Evolutionary conservation across 208 protist genomes (phyloP).

Genomic region (Leishmania arabica): DNA sequence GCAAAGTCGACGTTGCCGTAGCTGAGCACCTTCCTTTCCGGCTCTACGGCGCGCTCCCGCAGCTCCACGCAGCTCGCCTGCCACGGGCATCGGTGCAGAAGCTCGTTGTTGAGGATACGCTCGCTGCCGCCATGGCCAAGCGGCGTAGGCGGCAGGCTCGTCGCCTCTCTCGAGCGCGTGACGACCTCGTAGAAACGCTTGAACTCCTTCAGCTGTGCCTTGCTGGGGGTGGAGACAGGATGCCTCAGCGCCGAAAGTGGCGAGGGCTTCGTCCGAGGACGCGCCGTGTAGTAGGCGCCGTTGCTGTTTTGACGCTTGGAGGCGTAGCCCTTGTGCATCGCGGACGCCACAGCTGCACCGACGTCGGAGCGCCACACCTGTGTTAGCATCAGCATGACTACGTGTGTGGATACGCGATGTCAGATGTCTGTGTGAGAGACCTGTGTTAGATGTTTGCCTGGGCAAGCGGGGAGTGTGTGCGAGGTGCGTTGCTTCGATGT

Average conservation of each 20-base stretch:
- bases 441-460: not conserved
- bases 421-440: not conserved
- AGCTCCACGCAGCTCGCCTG: constrained; percentile 41
- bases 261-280: constrained; percentile 1
- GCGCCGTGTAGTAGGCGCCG: constrained; percentile 22
- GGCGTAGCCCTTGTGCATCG: not conserved
- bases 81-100: constrained; percentile 36
- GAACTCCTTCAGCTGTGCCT: constrained; percentile 23
- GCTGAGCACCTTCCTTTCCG: constrained; percentile 21
- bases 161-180: constrained; percentile 14
- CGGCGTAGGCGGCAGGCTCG: constrained; percentile 21
- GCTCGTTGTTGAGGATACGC: constrained; percentile 38
- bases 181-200: constrained; percentile 36
- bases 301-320: not conserved
- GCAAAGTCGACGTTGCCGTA: constrained; percentile 38
- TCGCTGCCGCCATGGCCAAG: constrained; percentile 36
- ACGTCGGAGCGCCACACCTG: constrained; percentile 5
- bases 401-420: not conserved
- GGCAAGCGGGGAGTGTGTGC: not conserved
- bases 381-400: constrained; percentile 21
- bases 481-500: not conserved
- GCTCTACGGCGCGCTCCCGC: constrained; percentile 25
- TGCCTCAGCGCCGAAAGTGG: not conserved
- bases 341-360: constrained; percentile 11
- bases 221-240: constrained; percentile 1